These are phyloP conservation scores for Suhomyces bribrorum DNA, from an alignment of 1,139 yeast species.

Conservation along the genomic window DNA sequence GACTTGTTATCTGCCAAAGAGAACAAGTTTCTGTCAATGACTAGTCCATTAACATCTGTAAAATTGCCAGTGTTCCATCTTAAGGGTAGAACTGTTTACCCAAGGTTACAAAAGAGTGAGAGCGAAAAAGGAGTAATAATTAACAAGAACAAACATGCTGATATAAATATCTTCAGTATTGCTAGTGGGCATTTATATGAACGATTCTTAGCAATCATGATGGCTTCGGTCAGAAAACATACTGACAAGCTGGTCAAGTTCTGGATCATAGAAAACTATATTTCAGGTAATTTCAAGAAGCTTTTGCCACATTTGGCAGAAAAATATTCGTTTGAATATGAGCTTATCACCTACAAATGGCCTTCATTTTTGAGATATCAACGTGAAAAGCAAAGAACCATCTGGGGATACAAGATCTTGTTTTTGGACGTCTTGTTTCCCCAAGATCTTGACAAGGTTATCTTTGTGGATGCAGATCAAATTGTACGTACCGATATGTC, in stretches of 20 bases:
- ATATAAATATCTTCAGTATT: conserved; percentile 78
- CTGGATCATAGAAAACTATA: conserved; percentile 82
- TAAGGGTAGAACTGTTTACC: conserved; percentile 42
- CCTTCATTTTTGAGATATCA: conserved; percentile 86
- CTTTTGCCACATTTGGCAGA: conserved; percentile 63
- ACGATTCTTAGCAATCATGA: conserved; percentile 72
- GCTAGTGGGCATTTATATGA: conserved; percentile 84
- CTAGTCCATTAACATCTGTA: conserved; percentile 17
- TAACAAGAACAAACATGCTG: conserved; percentile 45
- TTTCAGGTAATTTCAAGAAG: conserved; percentile 67
- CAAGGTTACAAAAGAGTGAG: conserved; percentile 44
- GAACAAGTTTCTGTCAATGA: conserved; percentile 31
- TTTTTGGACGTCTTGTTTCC: conserved; percentile 90
- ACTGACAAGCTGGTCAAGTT: conserved; percentile 69
- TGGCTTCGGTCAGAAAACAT: conserved; percentile 67
- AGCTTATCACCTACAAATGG: conserved; percentile 83
- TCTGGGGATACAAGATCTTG: conserved; percentile 87
- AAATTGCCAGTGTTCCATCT: conserved; percentile 38
- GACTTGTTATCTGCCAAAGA: conserved; percentile 40
- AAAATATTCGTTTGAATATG: conserved; percentile 63
- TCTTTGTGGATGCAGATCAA: conserved; percentile 87
- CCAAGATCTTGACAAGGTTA: conserved; percentile 65
- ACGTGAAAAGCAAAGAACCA: conserved; percentile 70
- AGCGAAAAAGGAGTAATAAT: conserved; percentile 24
- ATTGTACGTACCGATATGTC: conserved; percentile 72